phyloP scores from a whole-genome alignment of 768 basidiomycete species.

The Leccinum longicurvipes region DNA sequence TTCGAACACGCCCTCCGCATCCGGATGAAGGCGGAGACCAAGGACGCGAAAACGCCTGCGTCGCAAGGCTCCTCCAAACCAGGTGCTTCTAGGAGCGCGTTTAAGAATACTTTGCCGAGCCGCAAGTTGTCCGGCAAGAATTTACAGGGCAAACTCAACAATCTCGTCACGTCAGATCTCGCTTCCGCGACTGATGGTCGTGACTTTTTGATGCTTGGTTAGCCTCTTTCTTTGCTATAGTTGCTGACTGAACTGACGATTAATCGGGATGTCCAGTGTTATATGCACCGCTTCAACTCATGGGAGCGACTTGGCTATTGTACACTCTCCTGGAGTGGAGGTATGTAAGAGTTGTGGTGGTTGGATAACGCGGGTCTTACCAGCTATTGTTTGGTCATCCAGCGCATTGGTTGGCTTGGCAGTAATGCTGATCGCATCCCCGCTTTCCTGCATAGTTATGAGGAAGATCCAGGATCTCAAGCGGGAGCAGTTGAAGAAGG shows the following conservation, averaged over 20 bases:
- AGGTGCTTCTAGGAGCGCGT: neutral
- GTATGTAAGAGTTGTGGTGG: neutral
- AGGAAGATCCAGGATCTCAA: neutral
- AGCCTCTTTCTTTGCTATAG: too few species aligned
- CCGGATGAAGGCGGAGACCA: neutral
- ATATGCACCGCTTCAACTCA: neutral
- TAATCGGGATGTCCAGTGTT: neutral
- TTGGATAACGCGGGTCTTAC: neutral
- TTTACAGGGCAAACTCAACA: slow-evolving; percentile 1
- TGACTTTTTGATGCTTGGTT: slow-evolving; percentile 2
- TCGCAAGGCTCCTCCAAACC: neutral
- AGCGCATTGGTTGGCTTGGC: slow-evolving; percentile 1
- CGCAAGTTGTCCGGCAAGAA: neutral
- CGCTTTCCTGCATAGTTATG: neutral
- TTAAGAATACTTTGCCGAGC: neutral
- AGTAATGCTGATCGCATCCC: neutral
- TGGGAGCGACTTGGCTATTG: neutral
- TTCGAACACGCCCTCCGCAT: slow-evolving; percentile 2
- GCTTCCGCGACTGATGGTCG: neutral
- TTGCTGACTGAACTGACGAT: neutral
- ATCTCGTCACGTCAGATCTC: slow-evolving; percentile 3
- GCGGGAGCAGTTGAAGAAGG: slow-evolving; percentile 1
- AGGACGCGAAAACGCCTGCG: neutral
- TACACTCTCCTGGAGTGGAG: slow-evolving; percentile 4
- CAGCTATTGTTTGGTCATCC: too few species aligned